These are phyloP conservation scores for Rhodosporidiobolus odoratus DNA, from an alignment of 768 basidiomycete species.

Conservation along the genomic window DNA sequence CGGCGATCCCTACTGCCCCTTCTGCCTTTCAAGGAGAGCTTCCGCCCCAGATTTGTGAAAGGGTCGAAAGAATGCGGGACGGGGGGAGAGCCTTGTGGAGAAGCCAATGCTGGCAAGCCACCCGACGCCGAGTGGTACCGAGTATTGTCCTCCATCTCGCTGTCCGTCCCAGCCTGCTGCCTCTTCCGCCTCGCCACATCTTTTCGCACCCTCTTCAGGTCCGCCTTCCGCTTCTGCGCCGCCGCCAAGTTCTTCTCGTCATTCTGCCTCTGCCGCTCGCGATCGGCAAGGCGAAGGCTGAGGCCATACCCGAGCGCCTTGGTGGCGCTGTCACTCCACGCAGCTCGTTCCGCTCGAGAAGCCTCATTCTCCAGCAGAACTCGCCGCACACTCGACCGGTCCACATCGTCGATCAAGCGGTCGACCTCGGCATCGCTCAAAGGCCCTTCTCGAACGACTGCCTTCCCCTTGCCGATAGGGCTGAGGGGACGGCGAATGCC, in stretches of 20 bases:
- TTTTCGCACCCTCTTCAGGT: neutral
- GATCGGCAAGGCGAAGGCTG: neutral
- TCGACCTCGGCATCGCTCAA: conserved; percentile 3
- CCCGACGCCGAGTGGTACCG: neutral
- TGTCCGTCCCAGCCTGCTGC: conserved; percentile 2
- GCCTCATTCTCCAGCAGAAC: conserved; percentile 29
- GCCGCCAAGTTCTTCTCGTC: neutral
- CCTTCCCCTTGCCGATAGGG: neutral
- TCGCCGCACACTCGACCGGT: conserved; percentile 15
- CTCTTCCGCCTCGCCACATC: conserved; percentile 1
- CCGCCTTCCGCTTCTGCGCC: neutral
- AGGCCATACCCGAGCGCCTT: conserved; percentile 15
- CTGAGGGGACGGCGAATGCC: neutral
- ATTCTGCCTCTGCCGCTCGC: neutral
- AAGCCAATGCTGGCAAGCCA: neutral
- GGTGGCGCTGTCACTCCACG: conserved; percentile 24
- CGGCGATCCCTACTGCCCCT: conserved; percentile 1
- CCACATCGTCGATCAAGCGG: neutral
- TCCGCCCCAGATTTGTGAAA: conserved; percentile 1
- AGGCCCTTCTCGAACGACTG: neutral
- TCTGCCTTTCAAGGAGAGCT: conserved; percentile 1
- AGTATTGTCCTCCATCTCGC: conserved; percentile 5
- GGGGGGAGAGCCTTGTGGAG: conserved; percentile 8
- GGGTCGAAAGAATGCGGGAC: conserved; percentile 27
- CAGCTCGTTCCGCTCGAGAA: conserved; percentile 10